A percentile compares a stretch with the other conserved stretches of the same genome.
These are phyloP conservation scores for Ustilago hordei DNA, from an alignment of 1,284 basidiomycete species.

Conservation along the genomic window DNA sequence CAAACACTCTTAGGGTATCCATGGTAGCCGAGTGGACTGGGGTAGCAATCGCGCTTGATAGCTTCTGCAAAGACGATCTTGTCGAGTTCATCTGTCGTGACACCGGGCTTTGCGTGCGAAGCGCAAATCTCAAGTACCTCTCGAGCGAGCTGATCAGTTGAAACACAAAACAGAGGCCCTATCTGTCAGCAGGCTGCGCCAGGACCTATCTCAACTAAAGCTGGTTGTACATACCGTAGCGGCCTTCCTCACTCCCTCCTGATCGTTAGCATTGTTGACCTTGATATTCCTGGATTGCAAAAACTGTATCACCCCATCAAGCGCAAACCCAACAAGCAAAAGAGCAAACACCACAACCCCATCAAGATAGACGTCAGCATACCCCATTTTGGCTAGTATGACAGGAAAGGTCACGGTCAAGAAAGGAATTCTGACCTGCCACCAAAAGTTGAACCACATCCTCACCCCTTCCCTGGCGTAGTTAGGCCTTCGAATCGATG, in stretches of 20 bases:
- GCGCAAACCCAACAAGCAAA: slow-evolving; percentile 38
- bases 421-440: slow-evolving; percentile 57
- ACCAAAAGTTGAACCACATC: slow-evolving; percentile 47
- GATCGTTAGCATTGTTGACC: slow-evolving; percentile 59
- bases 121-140: slow-evolving; percentile 93
- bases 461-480: slow-evolving; percentile 69
- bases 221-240: slow-evolving; percentile 41
- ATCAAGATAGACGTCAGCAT: slow-evolving; percentile 31
- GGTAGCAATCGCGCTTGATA: slow-evolving; percentile 91
- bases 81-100: slow-evolving; percentile 92
- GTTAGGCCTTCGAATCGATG: slow-evolving; percentile 64
- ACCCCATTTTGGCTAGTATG: slow-evolving; percentile 1
- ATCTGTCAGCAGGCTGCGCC: neutral
- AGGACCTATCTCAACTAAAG: neutral
- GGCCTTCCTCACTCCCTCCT: slow-evolving; percentile 63
- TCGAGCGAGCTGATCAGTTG: slow-evolving; percentile 77
- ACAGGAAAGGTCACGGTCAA: slow-evolving; percentile 37
- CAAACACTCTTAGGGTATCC: slow-evolving; percentile 95
- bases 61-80: slow-evolving; percentile 93
- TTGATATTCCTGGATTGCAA: slow-evolving; percentile 63
- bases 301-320: slow-evolving; percentile 54
- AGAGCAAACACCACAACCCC: slow-evolving; percentile 20
- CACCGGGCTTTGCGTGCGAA: slow-evolving; percentile 83
- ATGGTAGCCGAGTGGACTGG: slow-evolving; percentile 92
- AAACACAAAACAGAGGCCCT: slow-evolving; percentile 10